Evolutionary conservation across 306 rosid species (phyloP).

Genomic region (Glycyrrhiza uralensis): DNA sequence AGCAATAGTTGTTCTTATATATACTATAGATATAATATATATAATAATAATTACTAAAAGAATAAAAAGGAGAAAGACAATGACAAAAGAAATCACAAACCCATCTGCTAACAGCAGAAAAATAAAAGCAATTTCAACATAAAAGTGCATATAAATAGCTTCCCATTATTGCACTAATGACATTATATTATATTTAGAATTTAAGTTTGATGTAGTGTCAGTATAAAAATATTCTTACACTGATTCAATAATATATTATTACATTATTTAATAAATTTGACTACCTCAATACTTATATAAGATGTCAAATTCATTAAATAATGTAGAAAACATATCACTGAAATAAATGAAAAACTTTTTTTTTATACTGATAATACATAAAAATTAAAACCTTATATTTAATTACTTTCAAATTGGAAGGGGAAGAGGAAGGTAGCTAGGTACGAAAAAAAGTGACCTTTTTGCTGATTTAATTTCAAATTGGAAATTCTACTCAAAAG

Average conservation of each 20-base stretch:
- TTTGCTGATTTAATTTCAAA: background rate
- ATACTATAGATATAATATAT: too few relatives aligned
- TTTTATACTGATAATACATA: background rate
- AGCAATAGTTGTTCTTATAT: too few relatives aligned
- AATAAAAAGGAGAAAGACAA: background rate
- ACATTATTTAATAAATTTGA: background rate
- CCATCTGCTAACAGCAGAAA: conserved; percentile 19
- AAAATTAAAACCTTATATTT: background rate
- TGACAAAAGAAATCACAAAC: background rate
- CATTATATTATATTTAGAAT: background rate
- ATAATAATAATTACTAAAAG: background rate
- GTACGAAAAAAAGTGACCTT: conserved; percentile 30
- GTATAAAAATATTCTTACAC: background rate
- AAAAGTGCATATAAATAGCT: background rate
- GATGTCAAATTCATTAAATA: conserved; percentile 2
- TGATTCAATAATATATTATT: background rate
- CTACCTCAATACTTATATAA: background rate
- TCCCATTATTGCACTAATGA: background rate
- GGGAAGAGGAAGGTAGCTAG: conserved; percentile 26
- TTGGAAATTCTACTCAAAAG: conserved; percentile 28
- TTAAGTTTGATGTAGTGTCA: conserved; percentile 12
- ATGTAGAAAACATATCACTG: background rate
- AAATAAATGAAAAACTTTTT: background rate
- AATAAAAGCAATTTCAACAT: conserved; percentile 10
- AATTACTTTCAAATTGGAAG: conserved; percentile 2